Evolutionary conservation across 192 early-diverging fungal species (phyloP).

Genomic region (Coemansia asiatica): DNA sequence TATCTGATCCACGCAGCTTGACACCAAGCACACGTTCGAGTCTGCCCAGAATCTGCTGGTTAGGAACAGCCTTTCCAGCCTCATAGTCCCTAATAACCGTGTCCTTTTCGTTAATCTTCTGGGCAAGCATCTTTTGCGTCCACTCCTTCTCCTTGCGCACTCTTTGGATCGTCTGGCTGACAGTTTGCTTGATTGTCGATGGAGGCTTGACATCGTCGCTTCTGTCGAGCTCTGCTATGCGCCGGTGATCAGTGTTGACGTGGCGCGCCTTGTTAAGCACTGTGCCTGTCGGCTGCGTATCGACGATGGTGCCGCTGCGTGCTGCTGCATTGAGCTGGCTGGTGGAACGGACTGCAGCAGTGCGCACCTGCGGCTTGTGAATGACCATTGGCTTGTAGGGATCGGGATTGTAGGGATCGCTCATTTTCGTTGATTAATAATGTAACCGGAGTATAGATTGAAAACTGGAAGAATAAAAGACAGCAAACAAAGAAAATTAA

Average conservation of each 20-base stretch:
- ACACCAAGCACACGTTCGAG: constrained; percentile 86
- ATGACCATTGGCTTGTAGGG: constrained; percentile 10
- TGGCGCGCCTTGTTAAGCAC: constrained; percentile 62
- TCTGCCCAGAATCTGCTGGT: constrained; percentile 87
- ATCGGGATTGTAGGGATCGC: background rate
- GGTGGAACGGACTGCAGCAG: constrained; percentile 2
- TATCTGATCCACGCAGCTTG: constrained; percentile 81
- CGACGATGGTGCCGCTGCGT: constrained; percentile 18
- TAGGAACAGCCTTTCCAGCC: constrained; percentile 78
- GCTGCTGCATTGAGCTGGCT: constrained; percentile 20
- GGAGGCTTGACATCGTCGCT: constrained; percentile 80
- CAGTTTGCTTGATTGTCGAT: constrained; percentile 64
- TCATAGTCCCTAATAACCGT: constrained; percentile 92
- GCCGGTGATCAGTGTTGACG: constrained; percentile 64
- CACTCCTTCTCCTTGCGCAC: constrained; percentile 71
- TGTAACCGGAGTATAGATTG: background rate
- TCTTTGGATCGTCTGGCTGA: constrained; percentile 81
- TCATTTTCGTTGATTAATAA: constrained; percentile 9
- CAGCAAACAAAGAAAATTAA: too few relatives aligned
- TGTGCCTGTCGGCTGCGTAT: constrained; percentile 8
- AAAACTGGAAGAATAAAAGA: constrained; percentile 1
- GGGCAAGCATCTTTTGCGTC: constrained; percentile 89
- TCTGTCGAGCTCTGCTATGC: constrained; percentile 84
- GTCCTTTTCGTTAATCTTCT: constrained; percentile 90
- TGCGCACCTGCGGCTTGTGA: constrained; percentile 16